A percentile compares a stretch with the other conserved stretches of the same genome.
Conservation (phyloP, 23 red algal species). For the Cyanidiococcus yangmingshanensis region DNA sequence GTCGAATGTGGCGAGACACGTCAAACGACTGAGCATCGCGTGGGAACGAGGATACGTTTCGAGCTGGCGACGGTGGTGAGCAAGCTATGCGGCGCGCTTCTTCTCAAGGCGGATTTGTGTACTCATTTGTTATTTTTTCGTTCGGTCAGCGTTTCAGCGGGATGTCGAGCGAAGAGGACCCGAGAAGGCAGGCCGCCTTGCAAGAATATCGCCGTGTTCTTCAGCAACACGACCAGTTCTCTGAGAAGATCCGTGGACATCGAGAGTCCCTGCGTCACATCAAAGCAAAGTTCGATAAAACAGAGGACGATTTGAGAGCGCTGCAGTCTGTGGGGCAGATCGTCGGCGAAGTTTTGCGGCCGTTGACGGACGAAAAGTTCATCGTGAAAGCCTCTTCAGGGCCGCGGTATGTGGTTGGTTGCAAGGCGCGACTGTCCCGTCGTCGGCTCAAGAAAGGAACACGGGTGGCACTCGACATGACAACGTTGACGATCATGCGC, state of each 20-base stretch:
- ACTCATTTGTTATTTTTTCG: too few species aligned
- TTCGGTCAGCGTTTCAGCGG: too few species aligned
- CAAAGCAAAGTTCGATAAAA: constrained; percentile 61
- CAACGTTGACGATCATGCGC: constrained; percentile 99
- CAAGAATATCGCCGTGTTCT: background rate
- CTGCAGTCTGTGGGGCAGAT: constrained; percentile 97
- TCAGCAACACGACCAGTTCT: background rate
- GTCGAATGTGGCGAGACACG: too few species aligned
- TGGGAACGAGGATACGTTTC: too few species aligned
- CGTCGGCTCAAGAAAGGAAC: constrained; percentile 71
- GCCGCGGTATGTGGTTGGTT: constrained; percentile 96
- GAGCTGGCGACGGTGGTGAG: too few species aligned
- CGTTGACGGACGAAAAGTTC: constrained; percentile 78
- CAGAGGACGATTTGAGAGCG: constrained; percentile 93
- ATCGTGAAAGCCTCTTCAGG: constrained; percentile 97
- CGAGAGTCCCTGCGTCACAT: constrained; percentile 41
- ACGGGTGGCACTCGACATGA: constrained; percentile 97
- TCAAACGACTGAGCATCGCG: too few species aligned
- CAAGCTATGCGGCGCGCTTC: too few species aligned
- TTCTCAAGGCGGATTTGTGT: too few species aligned
- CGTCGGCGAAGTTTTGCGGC: constrained; percentile 88
- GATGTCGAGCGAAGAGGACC: constrained; percentile 1
- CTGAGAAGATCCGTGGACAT: constrained; percentile 11
- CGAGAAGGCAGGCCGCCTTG: background rate
- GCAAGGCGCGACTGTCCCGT: constrained; percentile 62